Evolutionary conservation across 2,329 filamentous ascomycete genomes (phyloP).

Genomic region (Pestalotiopsis sp.): DNA sequence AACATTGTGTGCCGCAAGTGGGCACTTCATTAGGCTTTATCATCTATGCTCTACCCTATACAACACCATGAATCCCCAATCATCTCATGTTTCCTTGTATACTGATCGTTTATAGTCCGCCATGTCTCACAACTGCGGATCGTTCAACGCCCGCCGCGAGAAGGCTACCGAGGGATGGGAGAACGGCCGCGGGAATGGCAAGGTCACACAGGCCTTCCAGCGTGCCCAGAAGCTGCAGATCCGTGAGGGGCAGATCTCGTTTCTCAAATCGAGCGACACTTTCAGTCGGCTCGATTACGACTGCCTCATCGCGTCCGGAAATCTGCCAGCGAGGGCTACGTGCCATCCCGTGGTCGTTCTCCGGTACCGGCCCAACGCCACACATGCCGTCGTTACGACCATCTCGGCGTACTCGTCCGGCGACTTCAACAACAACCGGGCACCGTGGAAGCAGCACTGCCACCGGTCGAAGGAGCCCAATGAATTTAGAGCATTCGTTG

Average conservation of each 20-base stretch:
- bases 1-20: too few species aligned
- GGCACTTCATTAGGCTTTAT: too few species aligned
- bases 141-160: too few species aligned
- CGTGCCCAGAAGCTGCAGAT: not conserved
- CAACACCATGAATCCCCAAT: too few species aligned
- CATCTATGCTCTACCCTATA: too few species aligned
- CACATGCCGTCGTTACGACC: slow-evolving; percentile 30
- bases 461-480: slow-evolving; percentile 25
- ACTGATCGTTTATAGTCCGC: too few species aligned
- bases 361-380: slow-evolving; percentile 15
- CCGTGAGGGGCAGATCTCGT: slow-evolving; percentile 34
- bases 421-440: slow-evolving; percentile 20
- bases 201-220: not conserved
- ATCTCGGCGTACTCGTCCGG: slow-evolving; percentile 35
- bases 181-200: too few species aligned
- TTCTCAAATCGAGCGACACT: slow-evolving; percentile 20
- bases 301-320: slow-evolving; percentile 20
- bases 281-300: slow-evolving; percentile 21
- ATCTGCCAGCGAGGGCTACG: slow-evolving; percentile 24
- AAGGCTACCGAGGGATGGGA: too few species aligned
- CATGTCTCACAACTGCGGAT: too few species aligned
- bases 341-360: slow-evolving; percentile 38
- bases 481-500: slow-evolving; percentile 34
- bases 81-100: too few species aligned
- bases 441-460: slow-evolving; percentile 32